A percentile compares a stretch with the other conserved stretches of the same genome.
These are phyloP conservation scores for Quambalaria eucalypti DNA, from an alignment of 1,284 basidiomycete genomes.

Conservation along the genomic window DNA sequence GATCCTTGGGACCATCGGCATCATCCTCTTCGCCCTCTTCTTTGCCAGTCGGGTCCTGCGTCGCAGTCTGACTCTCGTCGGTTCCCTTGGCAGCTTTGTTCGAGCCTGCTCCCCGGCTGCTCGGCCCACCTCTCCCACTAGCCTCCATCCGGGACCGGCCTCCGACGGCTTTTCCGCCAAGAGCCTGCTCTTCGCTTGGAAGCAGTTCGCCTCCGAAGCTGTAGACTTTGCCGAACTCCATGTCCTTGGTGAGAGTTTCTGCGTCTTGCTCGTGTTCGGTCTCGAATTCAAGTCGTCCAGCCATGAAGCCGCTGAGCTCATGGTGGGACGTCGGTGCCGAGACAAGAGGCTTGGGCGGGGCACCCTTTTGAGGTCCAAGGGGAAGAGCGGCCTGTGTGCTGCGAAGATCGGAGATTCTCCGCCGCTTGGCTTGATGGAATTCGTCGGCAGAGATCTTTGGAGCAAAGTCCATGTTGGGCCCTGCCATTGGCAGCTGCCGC, in stretches of 20 bases:
- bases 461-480: slow-evolving; percentile 30
- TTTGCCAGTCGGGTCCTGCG: slow-evolving; percentile 8
- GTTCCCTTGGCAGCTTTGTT: slow-evolving; percentile 15
- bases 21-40: slow-evolving; percentile 17
- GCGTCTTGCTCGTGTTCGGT: slow-evolving; percentile 86
- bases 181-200: slow-evolving; percentile 35
- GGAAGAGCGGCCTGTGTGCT: slow-evolving; percentile 20
- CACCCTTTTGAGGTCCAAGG: background rate
- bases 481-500: slow-evolving; percentile 22
- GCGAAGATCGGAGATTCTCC: slow-evolving; percentile 37
- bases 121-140: slow-evolving; percentile 57
- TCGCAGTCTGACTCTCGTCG: slow-evolving; percentile 11
- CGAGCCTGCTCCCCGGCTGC: slow-evolving; percentile 7
- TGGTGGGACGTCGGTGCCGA: slow-evolving; percentile 81
- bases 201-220: slow-evolving; percentile 68
- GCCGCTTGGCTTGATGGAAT: slow-evolving; percentile 38
- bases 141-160: slow-evolving; percentile 48
- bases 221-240: slow-evolving; percentile 83
- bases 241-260: slow-evolving; percentile 86
- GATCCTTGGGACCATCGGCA: slow-evolving; percentile 16
- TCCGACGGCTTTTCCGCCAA: slow-evolving; percentile 28
- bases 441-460: slow-evolving; percentile 31
- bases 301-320: slow-evolving; percentile 85
- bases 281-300: slow-evolving; percentile 93
- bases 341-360: slow-evolving; percentile 61